These are phyloP conservation scores for Penicillium concentricum DNA, from an alignment of 2,329 filamentous ascomycete genomes.

Conservation along the genomic window DNA sequence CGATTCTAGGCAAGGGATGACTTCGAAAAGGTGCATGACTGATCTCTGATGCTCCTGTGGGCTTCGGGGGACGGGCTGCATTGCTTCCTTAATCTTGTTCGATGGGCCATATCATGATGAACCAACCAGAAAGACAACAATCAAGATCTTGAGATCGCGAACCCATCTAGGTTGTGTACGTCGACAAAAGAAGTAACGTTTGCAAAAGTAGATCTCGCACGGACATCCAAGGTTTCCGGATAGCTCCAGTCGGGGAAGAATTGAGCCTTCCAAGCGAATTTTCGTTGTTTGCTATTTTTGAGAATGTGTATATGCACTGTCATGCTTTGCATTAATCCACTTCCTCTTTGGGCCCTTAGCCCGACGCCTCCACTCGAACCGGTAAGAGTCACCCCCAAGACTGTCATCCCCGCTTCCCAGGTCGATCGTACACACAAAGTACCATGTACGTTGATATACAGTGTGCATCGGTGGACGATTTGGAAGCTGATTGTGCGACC, in stretches of 20 bases:
- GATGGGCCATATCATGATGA: conserved; percentile 16
- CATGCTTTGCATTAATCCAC: neutral
- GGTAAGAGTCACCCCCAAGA: neutral
- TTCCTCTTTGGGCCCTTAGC: neutral
- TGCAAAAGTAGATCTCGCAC: neutral
- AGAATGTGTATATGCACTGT: neutral
- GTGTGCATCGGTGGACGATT: neutral
- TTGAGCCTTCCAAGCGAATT: neutral
- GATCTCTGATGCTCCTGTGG: neutral
- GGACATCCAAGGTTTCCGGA: neutral
- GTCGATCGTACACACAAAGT: neutral
- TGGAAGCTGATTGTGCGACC: neutral
- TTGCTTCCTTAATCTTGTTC: conserved; percentile 17
- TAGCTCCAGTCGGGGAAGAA: neutral
- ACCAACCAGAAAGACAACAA: conserved; percentile 8
- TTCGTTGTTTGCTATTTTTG: neutral
- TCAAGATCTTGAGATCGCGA: conserved; percentile 7
- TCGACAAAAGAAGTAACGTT: conserved; percentile 3
- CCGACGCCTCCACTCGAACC: neutral
- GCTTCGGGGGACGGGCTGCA: conserved; percentile 10
- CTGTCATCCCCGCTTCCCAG: neutral
- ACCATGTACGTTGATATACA: neutral
- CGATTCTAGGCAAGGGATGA: conserved; percentile 15
- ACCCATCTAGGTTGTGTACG: neutral
- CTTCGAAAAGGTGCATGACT: conserved; percentile 5